Evolutionary conservation across 2,329 filamentous ascomycete species (phyloP), one percentile per base, ranked within the genome.

Genomic region (Boeremia exigua): DNA sequence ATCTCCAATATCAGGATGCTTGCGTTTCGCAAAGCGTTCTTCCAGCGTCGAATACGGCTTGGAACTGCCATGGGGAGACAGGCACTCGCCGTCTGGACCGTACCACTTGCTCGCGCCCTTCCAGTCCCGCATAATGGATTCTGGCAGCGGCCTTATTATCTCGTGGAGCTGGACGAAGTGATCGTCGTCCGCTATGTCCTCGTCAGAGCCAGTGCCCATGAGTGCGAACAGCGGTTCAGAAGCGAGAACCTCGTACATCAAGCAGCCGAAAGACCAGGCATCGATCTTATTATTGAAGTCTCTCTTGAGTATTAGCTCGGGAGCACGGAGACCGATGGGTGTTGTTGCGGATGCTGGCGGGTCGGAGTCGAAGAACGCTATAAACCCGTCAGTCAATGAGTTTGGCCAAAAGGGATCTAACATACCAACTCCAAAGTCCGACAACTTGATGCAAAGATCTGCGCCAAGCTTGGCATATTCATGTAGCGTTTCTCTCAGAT

Each of bases 221-320:
- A 68, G 54, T 28, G 56, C 52, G 50, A 68, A 68, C 5, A 68
- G 55, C 34, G 50, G 5, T 12, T 36, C 30, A 47, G 71, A 65
- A 11, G 69, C 70, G 28, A 74, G 55, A 30, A 73, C 59, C 57
- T 73, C 71, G 54, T 68, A 73, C 28, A 73, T 19, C n/a, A 74
- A 58, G 40, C 70, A 74, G 11, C 62, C 54, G 34, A 74, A 70
- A 48, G 62, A 69, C 75, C 68, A 76, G 32, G 76, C 61, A 28
- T 77, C 71, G 48, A 75, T 70, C 2, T 64, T 59, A 43, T 59
- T 65, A 56, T 66, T 63, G 64, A 77, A 71, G 3, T 5, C 10
- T 7, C 7, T 15, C 10, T 14, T 12, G 10, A 34, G 17, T 10
- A 45, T 23, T 6, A 45, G 42, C 4, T 45, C 42, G 5, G 29